Percentiles rank a stretch among this genome's conserved stretches.
Evolutionary conservation across 257 asterid species (phyloP).

Genomic region (Solanum raphanifolium): DNA sequence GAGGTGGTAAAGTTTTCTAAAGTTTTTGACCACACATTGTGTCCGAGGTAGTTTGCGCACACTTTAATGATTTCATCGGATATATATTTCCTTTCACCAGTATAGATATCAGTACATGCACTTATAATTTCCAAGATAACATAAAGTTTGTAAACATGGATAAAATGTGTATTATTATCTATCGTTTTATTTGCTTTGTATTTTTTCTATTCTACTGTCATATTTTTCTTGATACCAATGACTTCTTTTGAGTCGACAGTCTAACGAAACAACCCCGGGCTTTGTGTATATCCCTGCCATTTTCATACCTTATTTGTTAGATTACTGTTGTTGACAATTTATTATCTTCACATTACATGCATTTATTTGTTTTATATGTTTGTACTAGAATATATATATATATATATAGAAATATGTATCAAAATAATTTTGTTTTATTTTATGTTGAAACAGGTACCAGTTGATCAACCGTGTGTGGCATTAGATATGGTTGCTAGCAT

Average conservation of each 20-base stretch:
- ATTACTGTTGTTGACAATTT: neutral
- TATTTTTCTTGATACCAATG: neutral
- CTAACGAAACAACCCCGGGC: rapidly evolving
- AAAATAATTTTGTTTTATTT: neutral
- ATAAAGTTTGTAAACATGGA: neutral
- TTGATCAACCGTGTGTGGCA: constrained; percentile 34
- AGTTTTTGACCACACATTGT: neutral
- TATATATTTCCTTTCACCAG: neutral
- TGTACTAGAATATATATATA: neutral
- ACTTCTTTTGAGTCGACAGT: too few relatives aligned
- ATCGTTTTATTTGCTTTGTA: neutral
- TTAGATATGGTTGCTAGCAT: constrained; percentile 6
- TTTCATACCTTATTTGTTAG: neutral
- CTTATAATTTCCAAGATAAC: neutral
- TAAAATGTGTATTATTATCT: neutral
- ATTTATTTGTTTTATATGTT: neutral
- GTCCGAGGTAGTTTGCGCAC: neutral
- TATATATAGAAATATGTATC: neutral
- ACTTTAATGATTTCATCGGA: neutral
- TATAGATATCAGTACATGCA: neutral
- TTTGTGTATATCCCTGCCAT: too few relatives aligned
- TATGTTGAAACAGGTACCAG: constrained; percentile 25
- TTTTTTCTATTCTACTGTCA: too few relatives aligned
- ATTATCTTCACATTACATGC: neutral
- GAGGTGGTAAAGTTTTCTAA: neutral